Evolutionary conservation across 2,329 filamentous ascomycete species (phyloP), one percentile per base, ranked within the genome.

Genomic region (Periglandula ipomoeae): DNA sequence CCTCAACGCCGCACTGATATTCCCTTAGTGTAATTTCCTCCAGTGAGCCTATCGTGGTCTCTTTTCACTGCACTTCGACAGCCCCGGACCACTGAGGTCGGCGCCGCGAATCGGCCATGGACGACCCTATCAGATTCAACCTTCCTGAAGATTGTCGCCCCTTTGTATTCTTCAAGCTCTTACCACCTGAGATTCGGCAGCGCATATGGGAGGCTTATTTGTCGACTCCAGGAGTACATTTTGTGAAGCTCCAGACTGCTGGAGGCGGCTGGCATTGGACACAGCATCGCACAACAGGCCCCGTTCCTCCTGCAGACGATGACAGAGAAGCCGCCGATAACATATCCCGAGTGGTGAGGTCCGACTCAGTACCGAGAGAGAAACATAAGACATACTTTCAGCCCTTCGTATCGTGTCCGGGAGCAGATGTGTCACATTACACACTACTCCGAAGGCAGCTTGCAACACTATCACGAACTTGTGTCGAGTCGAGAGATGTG

Each of bases 181-280:
- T 68, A n/a, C 65, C 65, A 1, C 50, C 59, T 3, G 65, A 68
- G 47, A 57, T 68, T 8, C 65, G 65, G 26, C 56, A 61, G 24
- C 58, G 61, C 34, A 65, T 68, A 47, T 68, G 66, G 65, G 59
- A 59, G 35, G 41, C 46, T 19, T 58, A 60, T 20, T 50, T 68
- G 9, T 51, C 57, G 2, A 56, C 60, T 9, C 63, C 65, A 1
- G 66, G 65, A 23, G 61, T 68, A 55, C 61, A 66, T 37, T 68
- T 66, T 37, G 54, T 68, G 48, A 61, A 58, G 46, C 53, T 66
- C 6, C 49, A 60, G 11, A 53, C 54, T 6, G 45, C 49, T 7
- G 57, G 55, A 17, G 46, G 53, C 5, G 48, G 50, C 32, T 58
- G 57, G 41, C 55, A 50, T 24, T 65, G 61, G 61, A 35, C 39